Percentiles rank a stretch among this genome's conserved stretches.
Evolutionary conservation across 2,329 filamentous ascomycete genomes (phyloP).

Genomic region (Catunica adiposa): DNA sequence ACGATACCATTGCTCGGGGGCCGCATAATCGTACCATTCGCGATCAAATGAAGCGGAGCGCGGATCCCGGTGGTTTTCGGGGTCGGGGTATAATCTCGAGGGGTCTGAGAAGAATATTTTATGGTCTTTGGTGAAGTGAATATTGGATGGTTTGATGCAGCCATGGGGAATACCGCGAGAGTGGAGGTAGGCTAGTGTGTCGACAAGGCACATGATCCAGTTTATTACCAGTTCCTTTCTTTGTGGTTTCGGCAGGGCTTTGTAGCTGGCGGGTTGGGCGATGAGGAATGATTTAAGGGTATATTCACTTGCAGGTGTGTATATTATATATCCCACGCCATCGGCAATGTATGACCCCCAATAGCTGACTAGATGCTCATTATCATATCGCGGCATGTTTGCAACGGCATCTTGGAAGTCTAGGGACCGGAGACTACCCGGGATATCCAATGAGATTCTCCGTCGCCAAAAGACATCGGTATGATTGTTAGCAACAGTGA

Average conservation of each 20-base stretch:
- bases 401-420: slow-evolving; percentile 47
- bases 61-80: slow-evolving; percentile 26
- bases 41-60: slow-evolving; percentile 39
- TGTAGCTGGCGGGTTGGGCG: slow-evolving; percentile 43
- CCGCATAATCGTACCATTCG: slow-evolving; percentile 56
- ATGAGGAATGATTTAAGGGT: slow-evolving; percentile 52
- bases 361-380: slow-evolving; percentile 53
- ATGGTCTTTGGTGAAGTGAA: slow-evolving; percentile 49
- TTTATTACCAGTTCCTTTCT: slow-evolving; percentile 46
- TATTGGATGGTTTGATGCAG: slow-evolving; percentile 53
- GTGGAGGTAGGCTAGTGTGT: slow-evolving; percentile 53
- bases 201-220: slow-evolving; percentile 59
- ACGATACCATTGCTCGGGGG: slow-evolving; percentile 47
- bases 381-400: slow-evolving; percentile 39
- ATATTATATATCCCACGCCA: slow-evolving; percentile 46
- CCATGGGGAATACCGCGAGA: slow-evolving; percentile 46
- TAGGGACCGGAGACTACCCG: slow-evolving; percentile 29
- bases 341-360: slow-evolving; percentile 55
- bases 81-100: slow-evolving; percentile 30
- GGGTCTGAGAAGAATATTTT: slow-evolving; percentile 49
- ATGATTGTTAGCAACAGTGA: slow-evolving; percentile 46
- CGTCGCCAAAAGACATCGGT: slow-evolving; percentile 41
- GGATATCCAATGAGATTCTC: slow-evolving; percentile 28
- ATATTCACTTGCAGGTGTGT: slow-evolving; percentile 49
- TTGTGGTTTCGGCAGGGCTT: slow-evolving; percentile 42